Base-by-base conservation (phyloP, 2,329 filamentous ascomycete genomes). In the Fusarium temperatum region DNA sequence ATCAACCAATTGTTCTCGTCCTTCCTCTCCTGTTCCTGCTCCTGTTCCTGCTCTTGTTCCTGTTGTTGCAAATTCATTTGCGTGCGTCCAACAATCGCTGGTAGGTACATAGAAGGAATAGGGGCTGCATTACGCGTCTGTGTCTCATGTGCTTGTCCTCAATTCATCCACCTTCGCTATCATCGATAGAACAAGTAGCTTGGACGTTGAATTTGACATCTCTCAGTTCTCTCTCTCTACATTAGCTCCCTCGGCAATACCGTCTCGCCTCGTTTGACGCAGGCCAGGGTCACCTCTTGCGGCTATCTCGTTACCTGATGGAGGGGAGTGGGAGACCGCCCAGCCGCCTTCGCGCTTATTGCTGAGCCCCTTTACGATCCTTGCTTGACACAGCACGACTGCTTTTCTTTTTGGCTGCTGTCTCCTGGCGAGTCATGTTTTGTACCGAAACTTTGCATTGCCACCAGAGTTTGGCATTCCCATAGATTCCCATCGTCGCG, bases 331-430 rank as follows among this genome's bases (percentile, higher is more conserved):
- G 14, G 58, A 70, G 28, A 55, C 50, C 38, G 36, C n/a, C 42
- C 62, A 68, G 58, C 58, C 71, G 71, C 71, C 59, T 58, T 66
- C 67, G 72, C 71, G 72, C 71, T 74, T 74, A 68, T 63, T 65
- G 51, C 47, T 60, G 56, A 61, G 55, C 53, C 71, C 57, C 50
- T 67, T 66, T 60, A 38, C 18, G 42, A 28, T 48, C 39, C 58
- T 41, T 30, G 42, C 48, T 50, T 38, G 42, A 63, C 17, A 56
- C 13, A n/a, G 26, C 22, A 57, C 36, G 17, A 35, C 28, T 57
- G 54, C 13, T n/a, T n/a, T 42, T 38, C 51, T 38, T 13, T 42
- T 54, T 35, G 22, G 32, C 30, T 61, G 11, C 35, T 53, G 48
- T 41, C 42, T 36, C 15, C 42, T 39, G 38, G 67, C 55, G 55